Base-by-base conservation (phyloP, 1,284 basidiomycete genomes). In the Butyriboletus appendiculatus region DNA sequence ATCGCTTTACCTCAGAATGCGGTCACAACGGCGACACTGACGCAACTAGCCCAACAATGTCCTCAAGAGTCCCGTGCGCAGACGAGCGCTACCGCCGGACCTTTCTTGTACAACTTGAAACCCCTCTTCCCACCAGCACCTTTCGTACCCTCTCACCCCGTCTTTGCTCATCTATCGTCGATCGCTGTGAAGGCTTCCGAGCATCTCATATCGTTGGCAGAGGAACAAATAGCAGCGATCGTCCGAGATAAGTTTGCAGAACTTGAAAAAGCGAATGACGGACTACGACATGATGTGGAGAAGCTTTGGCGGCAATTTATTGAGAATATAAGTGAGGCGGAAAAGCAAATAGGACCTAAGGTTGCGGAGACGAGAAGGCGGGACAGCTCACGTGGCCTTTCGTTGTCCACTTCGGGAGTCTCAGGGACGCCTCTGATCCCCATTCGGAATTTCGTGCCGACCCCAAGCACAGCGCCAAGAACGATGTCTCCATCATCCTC, bases 41-140 rank as follows among this genome's bases (percentile, higher is more conserved):
- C 52, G 37, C 58, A 69, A 41, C 39, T 48, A 24, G 32, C 39
- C n/a, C 34, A 56, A 46, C 48, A 65, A 52, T 41, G 58, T 56
- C 55, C 61, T 59, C 50, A 68, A 57, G 53, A 63, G 46, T 55
- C 68, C 59, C 50, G 59, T 67, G 45, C 68, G 70, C 55, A 66
- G 70, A 63, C 77, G 45, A 69, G 69, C 43, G 64, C 63, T 12
- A 41, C 69, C 10, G 61, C 67, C 20, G 70, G 70, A 37, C 67
- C 70, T 30, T 78, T 78, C 66, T 70, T 86, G 53, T 73, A 77
- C 44, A 67, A 73, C 57, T 59, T 85, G 58, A 75, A 75, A 40
- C 76, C 85, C 4, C 71, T 92, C 30, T 88, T 91, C 66, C 80
- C 84, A 30, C 88, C 88, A 20, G 81, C 86, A 16, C 89, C 90